Conservation (phyloP, 306 rosid genomes). For the Acacia crassicarpa region DNA sequence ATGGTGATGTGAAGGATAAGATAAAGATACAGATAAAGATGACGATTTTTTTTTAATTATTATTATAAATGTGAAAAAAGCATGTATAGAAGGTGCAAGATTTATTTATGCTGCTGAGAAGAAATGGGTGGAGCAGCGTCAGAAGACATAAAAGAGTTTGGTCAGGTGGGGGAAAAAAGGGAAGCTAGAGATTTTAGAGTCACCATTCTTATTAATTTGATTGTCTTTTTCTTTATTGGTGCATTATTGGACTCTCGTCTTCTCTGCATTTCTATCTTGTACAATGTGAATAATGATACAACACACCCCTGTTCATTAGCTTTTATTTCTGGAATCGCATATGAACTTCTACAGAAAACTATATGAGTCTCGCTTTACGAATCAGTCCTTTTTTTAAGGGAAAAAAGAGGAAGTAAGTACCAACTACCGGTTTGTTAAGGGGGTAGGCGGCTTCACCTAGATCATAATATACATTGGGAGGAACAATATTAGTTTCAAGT, state of each 20-base stretch:
- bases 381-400: too few relatives aligned
- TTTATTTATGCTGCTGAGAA: conserved; percentile 37
- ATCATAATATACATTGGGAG: too few relatives aligned
- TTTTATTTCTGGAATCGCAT: not conserved
- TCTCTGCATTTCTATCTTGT: conserved; percentile 34
- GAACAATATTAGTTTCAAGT: too few relatives aligned
- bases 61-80: not conserved
- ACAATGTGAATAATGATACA: conserved; percentile 29
- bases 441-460: too few relatives aligned
- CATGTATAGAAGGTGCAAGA: not conserved
- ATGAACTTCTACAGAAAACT: not conserved
- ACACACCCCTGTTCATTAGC: conserved; percentile 11
- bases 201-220: not conserved
- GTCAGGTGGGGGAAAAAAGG: conserved; percentile 23
- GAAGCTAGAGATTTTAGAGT: conserved; percentile 27
- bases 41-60: not conserved
- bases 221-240: not conserved
- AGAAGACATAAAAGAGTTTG: conserved; percentile 7
- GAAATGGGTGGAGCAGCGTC: conserved; percentile 24
- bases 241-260: not conserved
- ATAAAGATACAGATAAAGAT: conserved; percentile 2
- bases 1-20: conserved; percentile 20
- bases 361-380: not conserved
- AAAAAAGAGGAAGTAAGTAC: accelerated
- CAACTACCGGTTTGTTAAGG: too few relatives aligned